Evolutionary conservation across 2,329 filamentous ascomycete genomes (phyloP), one percentile per base, ranked within the genome.

Genomic region (Alternaria brassicae): DNA sequence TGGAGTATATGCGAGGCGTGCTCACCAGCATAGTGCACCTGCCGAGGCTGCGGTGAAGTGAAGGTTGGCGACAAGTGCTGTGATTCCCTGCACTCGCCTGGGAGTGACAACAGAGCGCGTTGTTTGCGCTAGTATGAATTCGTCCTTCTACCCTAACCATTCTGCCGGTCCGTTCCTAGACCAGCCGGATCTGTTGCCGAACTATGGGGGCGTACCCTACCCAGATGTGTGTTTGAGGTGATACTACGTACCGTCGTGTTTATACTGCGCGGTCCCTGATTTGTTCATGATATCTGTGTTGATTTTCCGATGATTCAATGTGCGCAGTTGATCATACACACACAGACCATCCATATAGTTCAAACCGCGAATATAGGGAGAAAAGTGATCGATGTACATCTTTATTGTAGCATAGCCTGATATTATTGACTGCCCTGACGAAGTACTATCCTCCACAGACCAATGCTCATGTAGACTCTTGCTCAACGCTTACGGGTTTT

Each of bases 1-100:
- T 32, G 48, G 40, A 51, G 23, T 40, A 27, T 49, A 41, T 45
- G 30, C 30, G 54, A 51, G 49, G 50, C 48, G 49, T 59, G 61
- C 53, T 68, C 65, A 68, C 70, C 34, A 62, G 61, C 72, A 75
- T 76, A 37, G 65, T 69, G 58, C 47, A 50, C 45, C 57, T 52
- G 58, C 53, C 54, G 23, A 23, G 61, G 42, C 40, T 45, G 56
- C 50, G 41, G 60, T 63, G 47, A 59, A 60, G 54, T 56, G 42
- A 56, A 56, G 36, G 39, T 51, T 52, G 41, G 48, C 52, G 55
- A 53, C 53, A 56, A 61, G 40, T 52, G 53, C 48, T 28, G 42
- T 56, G 51, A 34, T 58, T 47, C 44, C 56, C 56, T 51, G 32
- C 47, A 57, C 60, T 55, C 49, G 65, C 58, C 60, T 52, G 37